Evolutionary conservation across 805 yeast genomes (phyloP), one percentile per base, ranked within the genome.

Genomic region (Monosporozyma siamensis): DNA sequence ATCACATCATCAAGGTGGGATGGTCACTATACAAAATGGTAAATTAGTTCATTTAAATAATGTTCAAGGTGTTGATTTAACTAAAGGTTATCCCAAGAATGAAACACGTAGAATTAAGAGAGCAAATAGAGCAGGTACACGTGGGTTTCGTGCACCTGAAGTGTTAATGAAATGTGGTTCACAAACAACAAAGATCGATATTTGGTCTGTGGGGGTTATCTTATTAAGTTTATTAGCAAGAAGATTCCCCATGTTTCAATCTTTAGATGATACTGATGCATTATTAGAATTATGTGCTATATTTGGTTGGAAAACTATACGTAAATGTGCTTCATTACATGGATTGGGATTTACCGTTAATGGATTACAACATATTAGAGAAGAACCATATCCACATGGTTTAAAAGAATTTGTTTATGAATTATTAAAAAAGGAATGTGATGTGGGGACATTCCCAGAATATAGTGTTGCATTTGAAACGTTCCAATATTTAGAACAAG

Each of bases 121-220:
- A 44, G 97, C 97, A 0, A 92, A 92, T 55, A 78, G 98, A 53
- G 98, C 98, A 14, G 97, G 97, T 7, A 88, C 97, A 1, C 71
- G 97, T 52, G 97, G 97, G 0, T 88, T 88, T 56, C 71, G 97
- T 51, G 95, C 97, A 0, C 96, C 96, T 0, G 97, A 88, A 58
- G 96, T 88, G 4, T 66, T 89, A 42, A 72, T 87, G 63, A 87
- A 86, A 58, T 88, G 97, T 62, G 75, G 83, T 1, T 78, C 83
- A 45, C 97, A 88, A 65, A 72, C 82, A 3, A 75, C 84, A 5
- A 82, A 81, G 58, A 77, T 88, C 35, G 97, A 88, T 61, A 75
- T 86, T 7, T 88, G 97, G 97, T 81, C 95, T 1, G 94, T 87
- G 0, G 97, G 96, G 2, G 87, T 88, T 10, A 83, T 89, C 47